Evolutionary conservation across 805 yeast species (phyloP).

Genomic region (Suhomyces prunicola): DNA sequence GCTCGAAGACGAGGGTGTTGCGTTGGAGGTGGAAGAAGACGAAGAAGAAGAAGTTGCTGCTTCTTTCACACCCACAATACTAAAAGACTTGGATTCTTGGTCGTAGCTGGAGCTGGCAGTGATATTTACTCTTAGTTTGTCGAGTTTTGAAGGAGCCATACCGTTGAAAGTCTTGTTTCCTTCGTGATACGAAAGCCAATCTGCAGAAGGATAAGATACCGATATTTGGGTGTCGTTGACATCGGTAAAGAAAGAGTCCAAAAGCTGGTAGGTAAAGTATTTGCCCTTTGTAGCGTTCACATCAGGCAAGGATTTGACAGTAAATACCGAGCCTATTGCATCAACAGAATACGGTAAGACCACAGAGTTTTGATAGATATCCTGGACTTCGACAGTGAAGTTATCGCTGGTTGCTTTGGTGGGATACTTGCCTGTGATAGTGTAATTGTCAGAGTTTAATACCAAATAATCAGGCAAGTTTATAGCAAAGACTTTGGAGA

Average conservation of each 20-base stretch:
- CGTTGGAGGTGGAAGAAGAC: conserved; percentile 18
- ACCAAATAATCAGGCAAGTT: conserved; percentile 62
- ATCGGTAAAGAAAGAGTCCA: conserved; percentile 56
- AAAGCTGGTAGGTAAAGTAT: conserved; percentile 55
- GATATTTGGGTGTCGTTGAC: conserved; percentile 46
- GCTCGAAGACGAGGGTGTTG: conserved; percentile 8
- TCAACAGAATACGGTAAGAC: conserved; percentile 56
- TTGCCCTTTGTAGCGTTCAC: conserved; percentile 67
- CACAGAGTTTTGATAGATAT: conserved; percentile 58
- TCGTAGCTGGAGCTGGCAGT: conserved; percentile 29
- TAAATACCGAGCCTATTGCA: conserved; percentile 54
- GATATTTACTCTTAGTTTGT: conserved; percentile 21
- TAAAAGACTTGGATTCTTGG: conserved; percentile 40
- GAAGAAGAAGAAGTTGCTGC: conserved; percentile 21
- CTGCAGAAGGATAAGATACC: conserved; percentile 34
- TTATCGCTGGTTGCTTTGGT: conserved; percentile 34
- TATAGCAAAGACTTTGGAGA: conserved; percentile 49
- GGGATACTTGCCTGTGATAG: conserved; percentile 59
- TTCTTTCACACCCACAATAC: conserved; percentile 46
- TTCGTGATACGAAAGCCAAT: conserved; percentile 66
- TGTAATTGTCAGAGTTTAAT: conserved; percentile 35
- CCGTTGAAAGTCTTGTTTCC: conserved; percentile 70
- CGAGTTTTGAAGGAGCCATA: conserved; percentile 41
- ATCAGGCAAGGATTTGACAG: conserved; percentile 48
- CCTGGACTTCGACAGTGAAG: conserved; percentile 57